These are phyloP conservation scores for Clonostachys byssicola DNA, from an alignment of 2,329 filamentous ascomycete species.

Conservation along the genomic window DNA sequence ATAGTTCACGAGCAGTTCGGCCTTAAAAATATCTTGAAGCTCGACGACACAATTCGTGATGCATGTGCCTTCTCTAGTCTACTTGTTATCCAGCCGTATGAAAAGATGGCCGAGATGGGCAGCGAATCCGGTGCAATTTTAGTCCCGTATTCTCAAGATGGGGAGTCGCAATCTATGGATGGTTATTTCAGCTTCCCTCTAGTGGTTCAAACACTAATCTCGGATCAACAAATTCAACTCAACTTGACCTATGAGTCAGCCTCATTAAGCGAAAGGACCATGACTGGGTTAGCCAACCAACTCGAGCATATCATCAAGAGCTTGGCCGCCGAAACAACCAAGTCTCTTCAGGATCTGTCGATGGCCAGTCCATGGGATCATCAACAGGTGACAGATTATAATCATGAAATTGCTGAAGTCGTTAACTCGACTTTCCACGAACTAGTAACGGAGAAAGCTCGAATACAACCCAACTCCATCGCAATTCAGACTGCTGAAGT, in stretches of 20 bases:
- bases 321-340: constrained; percentile 7
- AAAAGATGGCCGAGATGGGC: constrained; percentile 1
- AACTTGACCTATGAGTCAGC: background rate
- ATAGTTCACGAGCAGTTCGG: constrained; percentile 9
- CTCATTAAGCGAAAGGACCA: background rate
- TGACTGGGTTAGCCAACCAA: constrained; percentile 4
- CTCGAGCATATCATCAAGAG: constrained; percentile 9
- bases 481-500: constrained; percentile 33
- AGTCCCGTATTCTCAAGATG: background rate
- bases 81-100: constrained; percentile 6
- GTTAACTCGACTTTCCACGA: constrained; percentile 1
- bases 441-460: constrained; percentile 1
- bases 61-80: constrained; percentile 8
- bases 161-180: constrained; percentile 15
- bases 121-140: background rate
- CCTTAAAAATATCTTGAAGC: constrained; percentile 9
- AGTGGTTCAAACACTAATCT: background rate
- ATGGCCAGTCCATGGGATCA: constrained; percentile 3
- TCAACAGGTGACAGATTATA: background rate
- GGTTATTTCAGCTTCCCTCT: constrained; percentile 2
- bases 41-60: constrained; percentile 2
- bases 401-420: background rate
- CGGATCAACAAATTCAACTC: background rate
- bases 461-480: background rate
- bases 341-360: background rate